Percentiles rank a stretch among this genome's conserved stretches.
These are phyloP conservation scores for Sedum album DNA, from an alignment of 164 flowering plant species.

Conservation along the genomic window DNA sequence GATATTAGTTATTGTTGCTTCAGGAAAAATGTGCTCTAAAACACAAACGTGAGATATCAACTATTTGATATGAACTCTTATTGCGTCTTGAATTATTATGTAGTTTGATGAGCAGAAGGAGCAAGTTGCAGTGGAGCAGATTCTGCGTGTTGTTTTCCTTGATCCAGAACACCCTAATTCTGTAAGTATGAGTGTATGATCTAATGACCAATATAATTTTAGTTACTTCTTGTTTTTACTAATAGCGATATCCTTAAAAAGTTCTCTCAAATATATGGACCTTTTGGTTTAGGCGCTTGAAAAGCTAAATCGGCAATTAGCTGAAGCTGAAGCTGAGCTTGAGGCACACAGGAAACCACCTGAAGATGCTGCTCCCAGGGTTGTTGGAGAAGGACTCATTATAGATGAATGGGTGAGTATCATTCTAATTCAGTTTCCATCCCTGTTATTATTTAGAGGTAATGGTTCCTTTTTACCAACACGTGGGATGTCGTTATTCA, in stretches of 20 bases:
- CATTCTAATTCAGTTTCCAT: neutral
- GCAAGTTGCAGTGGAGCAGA: constrained; percentile 50
- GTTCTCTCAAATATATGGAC: neutral
- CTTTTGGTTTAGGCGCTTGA: constrained; percentile 29
- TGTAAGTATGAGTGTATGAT: too few species aligned
- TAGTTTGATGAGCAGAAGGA: constrained; percentile 68
- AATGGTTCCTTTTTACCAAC: neutral
- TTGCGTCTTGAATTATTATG: neutral
- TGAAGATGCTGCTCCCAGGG: constrained; percentile 27
- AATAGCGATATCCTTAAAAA: neutral
- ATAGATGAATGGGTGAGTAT: constrained; percentile 45
- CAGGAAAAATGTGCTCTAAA: neutral
- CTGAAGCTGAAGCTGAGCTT: constrained; percentile 35
- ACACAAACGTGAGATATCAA: neutral
- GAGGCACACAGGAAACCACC: constrained; percentile 36
- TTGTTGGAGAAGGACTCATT: constrained; percentile 38
- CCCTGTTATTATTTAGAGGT: neutral
- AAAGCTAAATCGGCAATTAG: constrained; percentile 29
- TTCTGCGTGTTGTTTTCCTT: constrained; percentile 44
- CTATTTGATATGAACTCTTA: neutral
- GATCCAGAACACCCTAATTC: constrained; percentile 41
- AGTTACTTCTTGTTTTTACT: neutral
- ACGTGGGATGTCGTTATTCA: neutral
- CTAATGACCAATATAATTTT: neutral
- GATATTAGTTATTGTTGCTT: neutral